A percentile compares a stretch with the other conserved stretches of the same genome.
phyloP scores from a whole-genome alignment of 352 stramenopile genomes.

The Phytophthora sp. region DNA sequence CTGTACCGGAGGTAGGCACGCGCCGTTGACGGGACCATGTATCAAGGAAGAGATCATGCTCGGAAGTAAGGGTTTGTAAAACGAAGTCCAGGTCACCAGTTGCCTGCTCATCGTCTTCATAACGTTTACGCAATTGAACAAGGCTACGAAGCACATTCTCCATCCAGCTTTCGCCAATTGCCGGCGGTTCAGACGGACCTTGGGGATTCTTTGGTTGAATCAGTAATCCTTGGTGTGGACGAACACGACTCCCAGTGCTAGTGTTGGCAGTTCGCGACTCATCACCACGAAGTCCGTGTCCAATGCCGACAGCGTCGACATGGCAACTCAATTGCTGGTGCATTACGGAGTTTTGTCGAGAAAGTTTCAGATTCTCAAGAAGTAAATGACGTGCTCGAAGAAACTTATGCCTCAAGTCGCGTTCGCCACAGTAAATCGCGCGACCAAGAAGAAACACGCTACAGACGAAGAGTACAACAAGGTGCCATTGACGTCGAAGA shows the following conservation, averaged over 20 bases:
- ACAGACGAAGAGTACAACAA: slow-evolving; percentile 48
- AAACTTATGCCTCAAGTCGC: slow-evolving; percentile 53
- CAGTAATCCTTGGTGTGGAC: slow-evolving; percentile 6
- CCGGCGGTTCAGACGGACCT: slow-evolving; percentile 10
- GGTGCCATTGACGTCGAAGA: slow-evolving; percentile 54
- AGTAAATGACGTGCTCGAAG: slow-evolving; percentile 59
- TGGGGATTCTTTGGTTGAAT: slow-evolving; percentile 2
- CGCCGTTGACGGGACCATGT: slow-evolving; percentile 35
- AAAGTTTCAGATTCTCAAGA: slow-evolving; percentile 69
- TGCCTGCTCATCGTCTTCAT: slow-evolving; percentile 47
- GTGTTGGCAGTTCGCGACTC: not conserved
- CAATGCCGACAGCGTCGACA: slow-evolving; percentile 62
- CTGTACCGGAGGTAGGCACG: slow-evolving; percentile 17
- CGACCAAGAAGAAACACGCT: slow-evolving; percentile 48
- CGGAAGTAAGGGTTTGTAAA: slow-evolving; percentile 66
- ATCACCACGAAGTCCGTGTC: slow-evolving; percentile 24
- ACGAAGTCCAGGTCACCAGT: slow-evolving; percentile 65
- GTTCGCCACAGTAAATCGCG: slow-evolving; percentile 52
- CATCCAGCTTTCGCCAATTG: slow-evolving; percentile 74
- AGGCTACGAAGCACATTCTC: slow-evolving; percentile 74
- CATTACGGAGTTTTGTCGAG: slow-evolving; percentile 68
- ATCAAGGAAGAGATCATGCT: slow-evolving; percentile 67
- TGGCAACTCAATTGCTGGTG: slow-evolving; percentile 70
- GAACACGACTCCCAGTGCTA: slow-evolving; percentile 3
- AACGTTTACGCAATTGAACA: slow-evolving; percentile 49